phyloP scores from a whole-genome alignment of 2,329 filamentous ascomycete genomes.

The Beauveria pseudobassiana region DNA sequence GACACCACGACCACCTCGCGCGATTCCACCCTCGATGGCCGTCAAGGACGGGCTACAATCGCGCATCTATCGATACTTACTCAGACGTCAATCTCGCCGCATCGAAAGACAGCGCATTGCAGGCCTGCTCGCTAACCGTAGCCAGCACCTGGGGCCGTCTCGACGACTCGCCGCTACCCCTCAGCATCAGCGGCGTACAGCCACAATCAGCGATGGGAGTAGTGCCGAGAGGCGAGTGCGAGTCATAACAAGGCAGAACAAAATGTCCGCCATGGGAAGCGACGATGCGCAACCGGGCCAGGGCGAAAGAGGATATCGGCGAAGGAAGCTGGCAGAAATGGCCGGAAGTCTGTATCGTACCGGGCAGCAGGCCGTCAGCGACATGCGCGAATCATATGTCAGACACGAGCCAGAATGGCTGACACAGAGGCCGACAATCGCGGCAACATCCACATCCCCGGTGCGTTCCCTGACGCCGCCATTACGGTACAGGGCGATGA shows the following conservation, averaged over 20 bases:
- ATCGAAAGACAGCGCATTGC: slow-evolving; percentile 39
- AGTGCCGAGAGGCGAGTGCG: slow-evolving; percentile 18
- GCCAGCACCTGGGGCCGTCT: slow-evolving; percentile 38
- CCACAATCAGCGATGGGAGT: slow-evolving; percentile 25
- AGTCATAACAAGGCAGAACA: slow-evolving; percentile 20
- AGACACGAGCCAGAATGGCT: slow-evolving; percentile 34
- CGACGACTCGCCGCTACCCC: slow-evolving; percentile 22
- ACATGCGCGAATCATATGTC: slow-evolving; percentile 53
- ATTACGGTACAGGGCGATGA: slow-evolving; percentile 74
- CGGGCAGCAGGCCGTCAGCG: slow-evolving; percentile 49
- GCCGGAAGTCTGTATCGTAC: slow-evolving; percentile 50
- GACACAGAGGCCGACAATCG: slow-evolving; percentile 22
- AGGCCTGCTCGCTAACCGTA: slow-evolving; percentile 33
- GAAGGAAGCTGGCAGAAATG: slow-evolving; percentile 67
- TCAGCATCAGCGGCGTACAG: slow-evolving; percentile 12
- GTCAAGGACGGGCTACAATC: slow-evolving; percentile 67
- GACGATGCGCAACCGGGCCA: slow-evolving; percentile 23
- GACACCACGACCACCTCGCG: slow-evolving; percentile 58
- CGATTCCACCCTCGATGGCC: slow-evolving; percentile 61
- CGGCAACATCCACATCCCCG: slow-evolving; percentile 48
- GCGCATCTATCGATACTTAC: slow-evolving; percentile 66
- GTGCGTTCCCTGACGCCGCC: slow-evolving; percentile 77
- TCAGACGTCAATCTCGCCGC: slow-evolving; percentile 54
- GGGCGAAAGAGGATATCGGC: slow-evolving; percentile 60
- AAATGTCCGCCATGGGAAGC: slow-evolving; percentile 18